Evolutionary conservation across 2,329 filamentous ascomycete genomes (phyloP).

Genomic region (Pyricularia grisea): DNA sequence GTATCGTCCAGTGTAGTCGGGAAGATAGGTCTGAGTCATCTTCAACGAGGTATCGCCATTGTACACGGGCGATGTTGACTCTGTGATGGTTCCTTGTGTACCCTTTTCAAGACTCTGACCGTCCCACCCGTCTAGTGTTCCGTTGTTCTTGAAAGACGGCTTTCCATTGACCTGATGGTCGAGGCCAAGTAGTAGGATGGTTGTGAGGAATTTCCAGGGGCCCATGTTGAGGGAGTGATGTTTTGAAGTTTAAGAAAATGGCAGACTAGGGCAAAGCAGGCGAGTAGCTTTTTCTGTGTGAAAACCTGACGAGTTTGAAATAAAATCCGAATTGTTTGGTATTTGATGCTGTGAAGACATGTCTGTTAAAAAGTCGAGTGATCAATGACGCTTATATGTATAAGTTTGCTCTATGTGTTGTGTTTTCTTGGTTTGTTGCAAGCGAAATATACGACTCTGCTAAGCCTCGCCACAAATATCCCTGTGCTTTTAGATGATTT

Average conservation of each 20-base stretch:
- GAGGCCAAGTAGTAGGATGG: background rate
- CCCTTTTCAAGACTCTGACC: constrained; percentile 24
- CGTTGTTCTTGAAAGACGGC: constrained; percentile 20
- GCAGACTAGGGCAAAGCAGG: no score
- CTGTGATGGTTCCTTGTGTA: constrained; percentile 26
- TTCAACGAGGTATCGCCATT: constrained; percentile 29
- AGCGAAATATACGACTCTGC: background rate
- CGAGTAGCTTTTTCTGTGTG: no score
- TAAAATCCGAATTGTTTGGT: background rate
- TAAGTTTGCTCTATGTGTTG: background rate
- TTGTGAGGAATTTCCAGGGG: background rate
- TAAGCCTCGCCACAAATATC: background rate
- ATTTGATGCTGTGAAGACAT: background rate
- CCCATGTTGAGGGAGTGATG: background rate
- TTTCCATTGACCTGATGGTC: background rate
- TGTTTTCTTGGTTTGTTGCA: background rate
- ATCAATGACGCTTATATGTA: background rate
- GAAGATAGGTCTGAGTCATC: constrained; percentile 31
- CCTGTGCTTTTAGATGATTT: background rate
- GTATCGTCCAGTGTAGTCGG: constrained; percentile 33
- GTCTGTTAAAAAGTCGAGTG: background rate
- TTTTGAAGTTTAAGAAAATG: background rate
- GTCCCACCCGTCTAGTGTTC: constrained; percentile 31
- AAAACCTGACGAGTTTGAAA: no score
- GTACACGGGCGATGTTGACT: constrained; percentile 30